Evolutionary conservation across 805 yeast species (phyloP).

Genomic region (Hagleromyces aurorensis): DNA sequence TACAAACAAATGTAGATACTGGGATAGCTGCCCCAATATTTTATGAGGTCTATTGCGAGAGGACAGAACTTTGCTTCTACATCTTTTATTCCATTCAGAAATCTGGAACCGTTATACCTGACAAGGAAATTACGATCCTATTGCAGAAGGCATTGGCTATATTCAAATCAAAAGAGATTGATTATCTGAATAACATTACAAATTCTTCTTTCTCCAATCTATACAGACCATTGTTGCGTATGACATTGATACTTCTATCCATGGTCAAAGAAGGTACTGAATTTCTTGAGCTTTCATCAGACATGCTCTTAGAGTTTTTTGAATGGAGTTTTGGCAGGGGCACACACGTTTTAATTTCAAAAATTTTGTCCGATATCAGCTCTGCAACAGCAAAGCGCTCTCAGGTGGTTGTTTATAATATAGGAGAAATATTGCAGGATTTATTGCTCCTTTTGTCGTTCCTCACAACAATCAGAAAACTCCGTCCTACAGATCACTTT

Average conservation of each 20-base stretch:
- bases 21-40: constrained; percentile 44
- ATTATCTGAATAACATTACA: constrained; percentile 38
- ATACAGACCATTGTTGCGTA: constrained; percentile 57
- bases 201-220: constrained; percentile 32
- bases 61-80: constrained; percentile 63
- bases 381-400: constrained; percentile 32
- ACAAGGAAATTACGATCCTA: constrained; percentile 21
- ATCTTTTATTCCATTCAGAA: constrained; percentile 25
- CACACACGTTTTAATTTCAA: constrained; percentile 47
- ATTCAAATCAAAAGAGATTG: constrained; percentile 42
- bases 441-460: constrained; percentile 53
- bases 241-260: constrained; percentile 41
- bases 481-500: constrained; percentile 42
- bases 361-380: constrained; percentile 48
- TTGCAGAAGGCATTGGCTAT: constrained; percentile 26
- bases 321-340: constrained; percentile 60
- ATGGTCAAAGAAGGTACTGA: constrained; percentile 36
- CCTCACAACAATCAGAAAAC: constrained; percentile 47
- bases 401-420: constrained; percentile 28
- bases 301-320: constrained; percentile 49
- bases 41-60: constrained; percentile 45
- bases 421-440: constrained; percentile 54
- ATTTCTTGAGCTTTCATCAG: constrained; percentile 41
- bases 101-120: constrained; percentile 16
- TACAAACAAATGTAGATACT: constrained; percentile 43